Conservation (phyloP, 2,329 filamentous ascomycete genomes). For the Amylocarpus encephaloides region DNA sequence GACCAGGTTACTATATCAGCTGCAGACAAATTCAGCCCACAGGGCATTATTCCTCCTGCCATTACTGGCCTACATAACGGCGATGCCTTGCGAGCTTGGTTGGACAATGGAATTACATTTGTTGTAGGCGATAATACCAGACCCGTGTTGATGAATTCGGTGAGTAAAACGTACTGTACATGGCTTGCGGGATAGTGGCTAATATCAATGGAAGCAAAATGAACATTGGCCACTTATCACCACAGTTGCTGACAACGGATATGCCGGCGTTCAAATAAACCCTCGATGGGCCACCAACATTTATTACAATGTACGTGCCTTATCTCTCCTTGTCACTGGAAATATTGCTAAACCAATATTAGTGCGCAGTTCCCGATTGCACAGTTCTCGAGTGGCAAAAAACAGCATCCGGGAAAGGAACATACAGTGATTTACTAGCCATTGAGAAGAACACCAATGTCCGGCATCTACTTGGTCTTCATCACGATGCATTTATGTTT, state of each 20-base stretch:
- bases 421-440: constrained; percentile 45
- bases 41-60: constrained; percentile 54
- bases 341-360: constrained; percentile 23
- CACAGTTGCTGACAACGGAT: constrained; percentile 45
- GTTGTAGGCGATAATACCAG: constrained; percentile 61
- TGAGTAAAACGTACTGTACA: constrained; percentile 46
- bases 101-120: constrained; percentile 51
- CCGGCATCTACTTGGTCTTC: constrained; percentile 49
- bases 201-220: constrained; percentile 12
- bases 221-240: constrained; percentile 50
- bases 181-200: constrained; percentile 35
- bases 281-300: constrained; percentile 56
- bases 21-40: constrained; percentile 42
- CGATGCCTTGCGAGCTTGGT: constrained; percentile 54
- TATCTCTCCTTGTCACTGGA: too few relatives aligned
- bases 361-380: constrained; percentile 51
- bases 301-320: constrained; percentile 50
- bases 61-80: constrained; percentile 60
- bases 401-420: constrained; percentile 49
- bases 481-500: constrained; percentile 36
- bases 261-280: constrained; percentile 48
- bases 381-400: constrained; percentile 54
- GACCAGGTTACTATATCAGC: constrained; percentile 44
- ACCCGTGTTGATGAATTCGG: constrained; percentile 43
- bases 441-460: constrained; percentile 47